Evolutionary conservation across 2,329 filamentous ascomycete genomes (phyloP).

Genomic region (Hypoxylon sp.): DNA sequence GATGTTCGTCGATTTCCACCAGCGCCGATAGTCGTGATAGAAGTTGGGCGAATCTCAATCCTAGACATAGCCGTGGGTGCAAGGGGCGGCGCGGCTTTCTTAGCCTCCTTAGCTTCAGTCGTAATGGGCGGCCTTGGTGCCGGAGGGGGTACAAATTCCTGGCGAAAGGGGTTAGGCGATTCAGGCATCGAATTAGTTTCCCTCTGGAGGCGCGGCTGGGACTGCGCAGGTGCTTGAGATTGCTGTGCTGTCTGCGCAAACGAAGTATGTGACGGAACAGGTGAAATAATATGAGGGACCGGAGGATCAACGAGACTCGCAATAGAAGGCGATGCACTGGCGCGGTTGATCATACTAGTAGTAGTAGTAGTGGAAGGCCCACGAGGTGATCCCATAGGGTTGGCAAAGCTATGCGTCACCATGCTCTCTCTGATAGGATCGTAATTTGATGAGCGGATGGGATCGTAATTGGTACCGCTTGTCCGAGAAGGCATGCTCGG

Average conservation of each 20-base stretch:
- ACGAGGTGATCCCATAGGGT: conserved; percentile 64
- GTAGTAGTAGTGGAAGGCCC: conserved; percentile 49
- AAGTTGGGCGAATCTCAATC: conserved; percentile 52
- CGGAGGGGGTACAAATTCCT: conserved; percentile 53
- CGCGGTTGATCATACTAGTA: conserved; percentile 67
- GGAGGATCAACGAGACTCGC: conserved; percentile 87
- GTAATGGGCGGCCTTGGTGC: conserved; percentile 46
- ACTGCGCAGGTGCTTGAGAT: conserved; percentile 46
- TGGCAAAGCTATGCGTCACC: conserved; percentile 62
- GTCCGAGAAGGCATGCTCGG: conserved; percentile 64
- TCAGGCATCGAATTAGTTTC: conserved; percentile 56
- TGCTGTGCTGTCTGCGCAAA: conserved; percentile 51
- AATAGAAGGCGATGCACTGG: conserved; percentile 92
- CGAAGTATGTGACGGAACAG: conserved; percentile 53
- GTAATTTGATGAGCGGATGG: conserved; percentile 81
- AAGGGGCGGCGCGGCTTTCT: conserved; percentile 54
- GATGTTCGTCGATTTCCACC: conserved; percentile 47
- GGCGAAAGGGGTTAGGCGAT: conserved; percentile 57
- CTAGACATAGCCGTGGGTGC: conserved; percentile 43
- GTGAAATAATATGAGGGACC: conserved; percentile 56
- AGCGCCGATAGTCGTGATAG: conserved; percentile 52
- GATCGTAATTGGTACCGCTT: conserved; percentile 88
- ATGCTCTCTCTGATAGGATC: conserved; percentile 74
- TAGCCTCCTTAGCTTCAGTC: conserved; percentile 55
- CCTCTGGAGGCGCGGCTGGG: conserved; percentile 49